phyloP scores from a whole-genome alignment of 257 asterid genomes.

The Solanum pimpinellifolium region DNA sequence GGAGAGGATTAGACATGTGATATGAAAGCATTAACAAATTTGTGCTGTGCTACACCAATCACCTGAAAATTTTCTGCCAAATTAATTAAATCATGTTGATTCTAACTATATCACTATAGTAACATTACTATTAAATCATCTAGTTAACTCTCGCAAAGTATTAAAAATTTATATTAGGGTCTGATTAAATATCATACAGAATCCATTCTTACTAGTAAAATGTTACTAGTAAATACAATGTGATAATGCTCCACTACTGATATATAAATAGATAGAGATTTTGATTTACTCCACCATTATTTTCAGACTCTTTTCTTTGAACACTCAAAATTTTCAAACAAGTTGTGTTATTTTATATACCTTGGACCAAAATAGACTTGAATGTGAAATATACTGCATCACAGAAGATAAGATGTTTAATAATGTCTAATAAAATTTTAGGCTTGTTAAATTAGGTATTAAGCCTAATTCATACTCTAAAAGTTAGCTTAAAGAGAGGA shows the following conservation, averaged over 20 bases:
- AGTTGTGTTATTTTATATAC: background rate
- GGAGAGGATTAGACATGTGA: background rate
- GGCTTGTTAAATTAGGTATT: no score
- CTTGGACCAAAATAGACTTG: background rate
- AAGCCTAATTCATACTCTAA: no score
- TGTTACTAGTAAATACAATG: background rate
- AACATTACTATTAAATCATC: no score
- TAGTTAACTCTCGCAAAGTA: no score
- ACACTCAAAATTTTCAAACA: background rate
- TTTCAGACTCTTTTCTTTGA: background rate
- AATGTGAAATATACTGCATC: background rate
- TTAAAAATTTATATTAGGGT: fast-evolving
- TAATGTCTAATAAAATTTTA: no score
- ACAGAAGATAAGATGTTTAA: background rate
- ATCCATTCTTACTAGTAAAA: no score
- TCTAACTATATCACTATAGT: background rate
- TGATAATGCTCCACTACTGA: background rate
- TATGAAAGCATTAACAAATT: background rate
- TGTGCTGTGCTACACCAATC: background rate
- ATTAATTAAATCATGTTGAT: background rate
- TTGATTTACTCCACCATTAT: background rate
- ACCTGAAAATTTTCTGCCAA: background rate
- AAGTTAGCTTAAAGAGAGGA: no score
- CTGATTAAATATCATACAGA: no score
- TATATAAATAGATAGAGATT: background rate